phyloP scores from a whole-genome alignment of 257 asterid species.

The Lantana camara region DNA sequence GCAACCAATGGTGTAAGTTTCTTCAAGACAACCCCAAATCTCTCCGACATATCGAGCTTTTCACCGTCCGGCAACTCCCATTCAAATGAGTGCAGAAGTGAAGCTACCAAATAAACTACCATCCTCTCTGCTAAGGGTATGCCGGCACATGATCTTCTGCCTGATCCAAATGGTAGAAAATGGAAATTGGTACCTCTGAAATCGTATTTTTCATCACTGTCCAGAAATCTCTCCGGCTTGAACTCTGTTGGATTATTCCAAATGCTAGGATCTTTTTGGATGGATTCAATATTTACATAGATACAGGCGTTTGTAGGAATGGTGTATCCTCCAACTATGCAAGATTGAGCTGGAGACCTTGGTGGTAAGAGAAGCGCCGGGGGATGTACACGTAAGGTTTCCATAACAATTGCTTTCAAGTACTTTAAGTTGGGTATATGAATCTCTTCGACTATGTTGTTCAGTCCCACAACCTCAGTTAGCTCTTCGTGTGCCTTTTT shows the following conservation, averaged over 20 bases:
- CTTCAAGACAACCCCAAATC: constrained; percentile 1
- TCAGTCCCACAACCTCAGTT: no score
- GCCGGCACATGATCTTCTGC: constrained; percentile 6
- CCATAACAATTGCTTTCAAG: constrained; percentile 8
- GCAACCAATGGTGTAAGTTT: background rate
- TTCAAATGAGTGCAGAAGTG: background rate
- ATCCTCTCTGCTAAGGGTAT: no score
- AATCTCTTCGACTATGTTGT: background rate
- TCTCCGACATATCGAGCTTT: background rate
- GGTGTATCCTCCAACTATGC: no score
- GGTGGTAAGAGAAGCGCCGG: no score
- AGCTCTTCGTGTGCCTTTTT: background rate
- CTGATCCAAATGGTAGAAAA: constrained; percentile 20
- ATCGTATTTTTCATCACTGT: background rate
- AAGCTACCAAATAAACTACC: background rate
- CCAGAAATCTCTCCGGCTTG: no score
- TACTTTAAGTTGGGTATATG: background rate
- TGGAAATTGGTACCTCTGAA: background rate
- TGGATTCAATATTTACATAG: no score
- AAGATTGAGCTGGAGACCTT: no score
- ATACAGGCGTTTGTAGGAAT: no score
- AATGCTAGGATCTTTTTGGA: no score
- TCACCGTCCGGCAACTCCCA: background rate
- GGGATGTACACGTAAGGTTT: no score
- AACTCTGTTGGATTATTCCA: no score